Conservation (phyloP, 1,284 basidiomycete genomes). For the Ceratobasidium sp. region DNA sequence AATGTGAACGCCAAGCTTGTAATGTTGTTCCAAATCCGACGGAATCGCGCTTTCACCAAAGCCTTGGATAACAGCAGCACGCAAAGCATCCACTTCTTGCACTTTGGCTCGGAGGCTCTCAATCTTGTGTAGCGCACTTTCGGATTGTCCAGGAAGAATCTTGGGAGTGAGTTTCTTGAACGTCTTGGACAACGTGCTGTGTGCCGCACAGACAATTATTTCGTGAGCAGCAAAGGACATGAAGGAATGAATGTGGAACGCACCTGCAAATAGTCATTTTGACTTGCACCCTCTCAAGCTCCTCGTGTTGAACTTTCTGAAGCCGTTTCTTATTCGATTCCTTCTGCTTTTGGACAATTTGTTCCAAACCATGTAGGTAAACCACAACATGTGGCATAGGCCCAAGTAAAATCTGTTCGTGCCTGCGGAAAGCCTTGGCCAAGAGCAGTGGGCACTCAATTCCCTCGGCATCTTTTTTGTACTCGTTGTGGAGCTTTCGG, state of each 20-base stretch:
- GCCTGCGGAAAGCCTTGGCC: neutral
- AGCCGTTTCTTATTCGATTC: conserved; percentile 21
- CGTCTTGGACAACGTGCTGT: conserved; percentile 5
- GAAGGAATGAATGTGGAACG: neutral
- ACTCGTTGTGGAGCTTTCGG: conserved; percentile 22
- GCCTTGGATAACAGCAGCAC: neutral
- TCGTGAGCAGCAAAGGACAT: neutral
- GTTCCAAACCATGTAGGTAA: conserved; percentile 23
- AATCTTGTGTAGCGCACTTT: neutral
- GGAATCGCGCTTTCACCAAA: conserved; percentile 18
- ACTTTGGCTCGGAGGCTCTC: conserved; percentile 7
- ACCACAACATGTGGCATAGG: conserved; percentile 33
- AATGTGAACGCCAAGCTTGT: conserved; percentile 1
- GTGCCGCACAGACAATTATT: neutral
- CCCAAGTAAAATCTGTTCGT: conserved; percentile 24
- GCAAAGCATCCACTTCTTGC: conserved; percentile 7
- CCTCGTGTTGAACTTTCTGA: conserved; percentile 23
- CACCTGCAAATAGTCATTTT: conserved; percentile 32
- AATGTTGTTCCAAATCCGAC: conserved; percentile 11
- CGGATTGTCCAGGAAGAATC: conserved; percentile 4
- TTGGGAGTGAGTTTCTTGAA: conserved; percentile 7
- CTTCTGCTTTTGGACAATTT: conserved; percentile 21
- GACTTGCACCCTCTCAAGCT: conserved; percentile 21
- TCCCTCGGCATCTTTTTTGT: conserved; percentile 28
- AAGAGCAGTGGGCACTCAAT: neutral